Conservation (phyloP, 108 stramenopile species). For the Asterionellopsis glacialis region DNA sequence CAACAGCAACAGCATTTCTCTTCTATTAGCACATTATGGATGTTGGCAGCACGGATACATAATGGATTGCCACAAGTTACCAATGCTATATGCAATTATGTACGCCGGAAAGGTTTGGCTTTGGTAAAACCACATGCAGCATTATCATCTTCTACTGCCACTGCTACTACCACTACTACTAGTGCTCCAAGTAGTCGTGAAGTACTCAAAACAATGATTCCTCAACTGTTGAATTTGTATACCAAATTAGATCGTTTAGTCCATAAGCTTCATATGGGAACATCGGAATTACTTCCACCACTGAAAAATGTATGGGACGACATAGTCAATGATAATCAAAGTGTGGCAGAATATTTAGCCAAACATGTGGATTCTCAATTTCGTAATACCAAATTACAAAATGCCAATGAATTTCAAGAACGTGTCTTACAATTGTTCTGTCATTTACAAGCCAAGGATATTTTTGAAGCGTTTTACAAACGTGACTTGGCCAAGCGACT, state of each 20-base stretch:
- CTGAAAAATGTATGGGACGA: conserved; percentile 85
- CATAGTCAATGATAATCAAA: conserved; percentile 53
- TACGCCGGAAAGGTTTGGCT: background rate
- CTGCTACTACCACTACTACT: conserved; percentile 16
- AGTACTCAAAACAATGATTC: too few relatives aligned
- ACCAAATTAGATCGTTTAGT: too few relatives aligned
- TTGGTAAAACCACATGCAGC: background rate
- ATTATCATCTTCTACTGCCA: conserved; percentile 9
- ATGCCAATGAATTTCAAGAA: conserved; percentile 3
- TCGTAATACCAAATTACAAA: conserved; percentile 51
- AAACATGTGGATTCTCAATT: conserved; percentile 76
- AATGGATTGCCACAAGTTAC: conserved; percentile 1
- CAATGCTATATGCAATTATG: background rate
- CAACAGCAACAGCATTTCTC: background rate
- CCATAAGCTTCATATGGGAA: too few relatives aligned
- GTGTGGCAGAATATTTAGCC: conserved; percentile 86
- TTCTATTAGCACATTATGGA: background rate
- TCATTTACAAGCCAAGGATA: conserved; percentile 89
- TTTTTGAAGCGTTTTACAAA: conserved; percentile 98
- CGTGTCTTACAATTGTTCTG: conserved; percentile 60
- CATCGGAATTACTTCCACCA: conserved; percentile 32
- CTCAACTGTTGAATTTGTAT: too few relatives aligned
- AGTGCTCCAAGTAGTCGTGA: conserved; percentile 4
- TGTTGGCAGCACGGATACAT: conserved; percentile 6
- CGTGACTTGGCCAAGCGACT: conserved; percentile 93